Percentiles rank a stretch among this genome's conserved stretches.
phyloP scores from a whole-genome alignment of 1,284 basidiomycete species.

The Leccinum pachyderme region DNA sequence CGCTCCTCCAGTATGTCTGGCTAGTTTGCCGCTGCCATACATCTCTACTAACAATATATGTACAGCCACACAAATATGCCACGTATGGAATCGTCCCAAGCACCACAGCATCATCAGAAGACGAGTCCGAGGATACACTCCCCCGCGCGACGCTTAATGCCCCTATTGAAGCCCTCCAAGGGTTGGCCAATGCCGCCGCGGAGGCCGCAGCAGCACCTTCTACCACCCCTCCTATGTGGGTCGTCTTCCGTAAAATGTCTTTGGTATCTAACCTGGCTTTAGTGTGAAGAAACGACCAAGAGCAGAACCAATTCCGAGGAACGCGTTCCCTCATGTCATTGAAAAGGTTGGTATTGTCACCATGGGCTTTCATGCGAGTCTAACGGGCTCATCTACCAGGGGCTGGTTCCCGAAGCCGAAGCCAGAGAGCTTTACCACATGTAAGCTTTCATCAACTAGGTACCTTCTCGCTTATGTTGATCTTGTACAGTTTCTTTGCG shows the following conservation, averaged over 20 bases:
- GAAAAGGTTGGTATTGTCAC: conserved; percentile 57
- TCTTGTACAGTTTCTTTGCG: conserved; percentile 78
- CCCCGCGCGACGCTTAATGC: conserved; percentile 81
- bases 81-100: conserved; percentile 86
- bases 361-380: conserved; percentile 2
- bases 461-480: conserved; percentile 13
- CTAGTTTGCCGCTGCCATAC: not conserved
- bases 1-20: conserved; percentile 71
- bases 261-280: conserved; percentile 15
- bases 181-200: conserved; percentile 89
- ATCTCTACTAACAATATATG: not conserved
- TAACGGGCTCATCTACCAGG: conserved; percentile 41
- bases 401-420: conserved; percentile 72
- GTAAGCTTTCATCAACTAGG: conserved; percentile 39
- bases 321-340: conserved; percentile 80
- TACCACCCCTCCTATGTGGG: conserved; percentile 31
- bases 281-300: conserved; percentile 86
- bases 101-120: conserved; percentile 80
- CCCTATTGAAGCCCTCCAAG: conserved; percentile 90
- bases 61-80: conserved; percentile 83
- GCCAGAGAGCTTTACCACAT: conserved; percentile 82
- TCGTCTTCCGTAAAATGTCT: conserved; percentile 15
- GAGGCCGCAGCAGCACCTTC: conserved; percentile 81
- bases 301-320: conserved; percentile 83
- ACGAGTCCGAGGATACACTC: conserved; percentile 84